Conservation (phyloP, 495 filamentous ascomycete genomes). For the Podospora comata region DNA sequence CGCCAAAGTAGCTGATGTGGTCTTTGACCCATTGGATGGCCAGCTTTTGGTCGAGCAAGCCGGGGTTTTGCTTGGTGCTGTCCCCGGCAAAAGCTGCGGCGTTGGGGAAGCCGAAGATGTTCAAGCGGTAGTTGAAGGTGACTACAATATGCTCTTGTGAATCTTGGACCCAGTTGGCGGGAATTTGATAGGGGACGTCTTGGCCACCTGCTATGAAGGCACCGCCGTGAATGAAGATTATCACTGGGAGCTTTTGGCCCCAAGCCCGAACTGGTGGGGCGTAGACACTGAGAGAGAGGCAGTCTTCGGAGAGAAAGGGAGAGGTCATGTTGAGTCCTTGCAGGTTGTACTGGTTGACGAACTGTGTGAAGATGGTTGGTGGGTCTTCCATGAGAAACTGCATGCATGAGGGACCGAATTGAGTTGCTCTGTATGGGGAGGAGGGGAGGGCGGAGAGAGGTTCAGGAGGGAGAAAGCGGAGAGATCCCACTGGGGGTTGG, state of each 20-base stretch:
- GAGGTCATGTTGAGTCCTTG: constrained; percentile 22
- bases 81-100: constrained; percentile 28
- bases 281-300: constrained; percentile 54
- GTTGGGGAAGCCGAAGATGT: constrained; percentile 61
- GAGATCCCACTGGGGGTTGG: constrained; percentile 44
- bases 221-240: constrained; percentile 37
- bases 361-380: constrained; percentile 22
- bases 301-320: constrained; percentile 46
- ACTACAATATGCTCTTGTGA: constrained; percentile 57
- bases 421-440: constrained; percentile 16
- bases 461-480: constrained; percentile 43
- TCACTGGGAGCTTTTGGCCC: constrained; percentile 30
- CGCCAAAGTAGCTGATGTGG: constrained; percentile 60
- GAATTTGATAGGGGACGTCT: constrained; percentile 28
- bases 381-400: constrained; percentile 21
- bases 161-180: constrained; percentile 41
- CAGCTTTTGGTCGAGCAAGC: constrained; percentile 60
- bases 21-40: constrained; percentile 56
- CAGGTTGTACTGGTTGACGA: constrained; percentile 27
- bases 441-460: constrained; percentile 16
- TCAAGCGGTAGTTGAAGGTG: constrained; percentile 62
- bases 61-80: constrained; percentile 49
- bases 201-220: constrained; percentile 27
- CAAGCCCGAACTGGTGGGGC: not conserved
- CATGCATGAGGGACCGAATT: constrained; percentile 23